Conservation (phyloP, 495 filamentous ascomycete species). For the Penicillium desertorum region DNA sequence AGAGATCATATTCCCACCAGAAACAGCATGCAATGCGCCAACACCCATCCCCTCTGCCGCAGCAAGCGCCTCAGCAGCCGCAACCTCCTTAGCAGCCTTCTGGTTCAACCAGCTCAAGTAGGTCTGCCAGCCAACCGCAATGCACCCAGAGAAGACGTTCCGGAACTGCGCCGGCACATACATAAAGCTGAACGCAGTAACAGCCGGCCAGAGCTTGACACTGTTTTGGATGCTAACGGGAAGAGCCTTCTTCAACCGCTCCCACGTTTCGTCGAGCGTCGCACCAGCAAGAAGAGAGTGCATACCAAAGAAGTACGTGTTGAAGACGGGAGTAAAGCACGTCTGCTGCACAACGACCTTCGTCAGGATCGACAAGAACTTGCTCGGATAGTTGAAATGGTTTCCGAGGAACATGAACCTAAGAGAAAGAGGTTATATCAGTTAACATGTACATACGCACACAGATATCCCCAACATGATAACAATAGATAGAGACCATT, state of each 20-base stretch:
- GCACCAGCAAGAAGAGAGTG: constrained; percentile 66
- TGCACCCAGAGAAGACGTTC: constrained; percentile 70
- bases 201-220: constrained; percentile 86
- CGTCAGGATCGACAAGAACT: constrained; percentile 63
- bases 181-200: constrained; percentile 84
- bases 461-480: not conserved
- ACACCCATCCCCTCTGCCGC: constrained; percentile 20
- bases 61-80: constrained; percentile 28
- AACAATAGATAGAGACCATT: not conserved
- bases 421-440: not conserved
- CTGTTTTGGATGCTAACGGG: constrained; percentile 75
- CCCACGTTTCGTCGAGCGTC: constrained; percentile 57
- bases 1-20: constrained; percentile 13
- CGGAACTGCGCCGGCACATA: constrained; percentile 77
- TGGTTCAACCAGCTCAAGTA: constrained; percentile 84
- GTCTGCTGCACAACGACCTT: constrained; percentile 82
- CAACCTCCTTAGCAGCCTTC: constrained; percentile 61
- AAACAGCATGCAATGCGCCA: constrained; percentile 9
- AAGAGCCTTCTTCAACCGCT: constrained; percentile 72
- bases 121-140: constrained; percentile 89
- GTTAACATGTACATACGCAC: not conserved
- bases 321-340: constrained; percentile 83
- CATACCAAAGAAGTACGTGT: constrained; percentile 87
- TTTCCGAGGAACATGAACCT: constrained; percentile 82
- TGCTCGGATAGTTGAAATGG: constrained; percentile 77